phyloP scores from a whole-genome alignment of 352 stramenopile species.

The Halophytophthora polymorphica region DNA sequence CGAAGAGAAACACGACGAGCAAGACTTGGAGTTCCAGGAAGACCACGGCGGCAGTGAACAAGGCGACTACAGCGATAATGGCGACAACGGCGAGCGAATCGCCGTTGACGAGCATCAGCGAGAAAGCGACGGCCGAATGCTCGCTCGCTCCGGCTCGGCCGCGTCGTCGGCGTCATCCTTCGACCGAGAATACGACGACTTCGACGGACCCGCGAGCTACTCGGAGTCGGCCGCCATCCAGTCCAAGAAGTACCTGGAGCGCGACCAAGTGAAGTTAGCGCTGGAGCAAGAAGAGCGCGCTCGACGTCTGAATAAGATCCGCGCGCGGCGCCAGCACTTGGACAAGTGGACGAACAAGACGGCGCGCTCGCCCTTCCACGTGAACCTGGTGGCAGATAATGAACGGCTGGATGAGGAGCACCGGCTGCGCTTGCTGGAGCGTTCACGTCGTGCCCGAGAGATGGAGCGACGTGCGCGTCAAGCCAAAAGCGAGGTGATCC shows the following conservation, averaged over 20 bases:
- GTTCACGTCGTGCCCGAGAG: constrained; percentile 51
- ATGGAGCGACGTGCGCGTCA: constrained; percentile 76
- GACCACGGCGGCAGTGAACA: constrained; percentile 9
- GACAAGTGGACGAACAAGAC: constrained; percentile 90
- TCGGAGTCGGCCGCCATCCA: constrained; percentile 74
- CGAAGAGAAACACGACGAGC: constrained; percentile 26
- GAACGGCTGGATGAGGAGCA: constrained; percentile 92
- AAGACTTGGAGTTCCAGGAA: constrained; percentile 8
- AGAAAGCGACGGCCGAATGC: not conserved
- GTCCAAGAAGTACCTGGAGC: constrained; percentile 75
- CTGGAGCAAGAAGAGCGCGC: constrained; percentile 60
- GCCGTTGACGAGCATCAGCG: constrained; percentile 3
- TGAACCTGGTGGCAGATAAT: constrained; percentile 93
- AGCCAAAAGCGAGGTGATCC: constrained; percentile 92
- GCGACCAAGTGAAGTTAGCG: constrained; percentile 59
- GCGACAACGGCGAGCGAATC: constrained; percentile 7
- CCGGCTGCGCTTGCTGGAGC: constrained; percentile 74
- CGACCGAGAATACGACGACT: constrained; percentile 22
- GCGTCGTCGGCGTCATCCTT: constrained; percentile 20
- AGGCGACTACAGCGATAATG: constrained; percentile 8
- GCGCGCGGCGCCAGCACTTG: constrained; percentile 53
- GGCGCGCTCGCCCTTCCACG: constrained; percentile 87
- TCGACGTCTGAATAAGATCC: constrained; percentile 58
- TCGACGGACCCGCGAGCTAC: constrained; percentile 32
- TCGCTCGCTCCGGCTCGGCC: constrained; percentile 24